Conservation (phyloP, 2,329 filamentous ascomycete species). For the Fusarium domesticum region DNA sequence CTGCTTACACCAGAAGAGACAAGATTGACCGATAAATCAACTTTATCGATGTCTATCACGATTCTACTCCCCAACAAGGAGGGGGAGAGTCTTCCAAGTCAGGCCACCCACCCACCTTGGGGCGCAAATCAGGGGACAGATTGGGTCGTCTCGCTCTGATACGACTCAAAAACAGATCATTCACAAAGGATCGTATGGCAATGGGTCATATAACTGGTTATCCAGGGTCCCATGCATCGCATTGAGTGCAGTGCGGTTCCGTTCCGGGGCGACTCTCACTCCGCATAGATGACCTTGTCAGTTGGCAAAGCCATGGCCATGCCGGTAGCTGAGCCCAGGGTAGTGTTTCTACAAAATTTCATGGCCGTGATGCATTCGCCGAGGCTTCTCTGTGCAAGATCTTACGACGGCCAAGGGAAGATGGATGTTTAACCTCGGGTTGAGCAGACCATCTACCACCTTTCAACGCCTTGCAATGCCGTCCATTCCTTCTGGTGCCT, state of each 20-base stretch:
- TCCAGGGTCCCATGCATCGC: slow-evolving; percentile 8
- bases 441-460: slow-evolving; percentile 11
- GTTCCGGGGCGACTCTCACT: slow-evolving; percentile 5
- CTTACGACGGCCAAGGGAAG: slow-evolving; percentile 19
- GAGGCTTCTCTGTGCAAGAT: slow-evolving; percentile 8
- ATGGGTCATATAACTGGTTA: not conserved
- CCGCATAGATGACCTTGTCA: slow-evolving; percentile 13
- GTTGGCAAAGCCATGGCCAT: slow-evolving; percentile 18
- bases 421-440: slow-evolving; percentile 11
- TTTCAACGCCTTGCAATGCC: too few relatives aligned
- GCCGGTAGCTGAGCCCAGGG: slow-evolving; percentile 16
- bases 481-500: too few relatives aligned
- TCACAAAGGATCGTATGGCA: not conserved
- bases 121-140: not conserved
- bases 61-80: not conserved
- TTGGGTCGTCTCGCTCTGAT: not conserved
- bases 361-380: slow-evolving; percentile 11
- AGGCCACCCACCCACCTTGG: not conserved
- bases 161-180: not conserved
- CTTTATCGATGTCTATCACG: not conserved
- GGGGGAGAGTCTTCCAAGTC: not conserved
- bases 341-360: slow-evolving; percentile 5
- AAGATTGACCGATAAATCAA: not conserved
- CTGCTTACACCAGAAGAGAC: not conserved
- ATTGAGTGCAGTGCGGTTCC: slow-evolving; percentile 19